phyloP scores from a whole-genome alignment of 2,329 filamentous ascomycete genomes.

The Cercospora janseana region DNA sequence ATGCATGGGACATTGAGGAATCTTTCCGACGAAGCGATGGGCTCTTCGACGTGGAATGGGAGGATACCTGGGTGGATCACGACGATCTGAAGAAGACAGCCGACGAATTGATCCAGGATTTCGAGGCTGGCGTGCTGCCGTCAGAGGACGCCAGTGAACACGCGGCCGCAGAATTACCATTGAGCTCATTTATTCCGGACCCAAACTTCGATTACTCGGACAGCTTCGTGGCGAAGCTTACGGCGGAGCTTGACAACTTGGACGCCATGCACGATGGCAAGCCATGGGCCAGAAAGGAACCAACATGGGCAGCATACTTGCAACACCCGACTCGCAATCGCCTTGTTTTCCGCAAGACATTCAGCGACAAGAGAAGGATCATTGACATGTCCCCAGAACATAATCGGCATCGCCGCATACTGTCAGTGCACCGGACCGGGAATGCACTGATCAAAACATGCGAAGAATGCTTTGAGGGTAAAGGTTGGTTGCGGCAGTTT shows the following conservation, averaged over 20 bases:
- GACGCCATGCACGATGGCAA: background rate
- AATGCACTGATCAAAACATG: background rate
- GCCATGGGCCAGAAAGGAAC: background rate
- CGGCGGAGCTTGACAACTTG: background rate
- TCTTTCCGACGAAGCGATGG: background rate
- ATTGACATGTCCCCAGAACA: background rate
- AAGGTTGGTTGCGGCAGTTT: background rate
- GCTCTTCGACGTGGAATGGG: background rate
- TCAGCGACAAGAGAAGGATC: background rate
- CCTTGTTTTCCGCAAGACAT: background rate
- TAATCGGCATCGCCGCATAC: background rate
- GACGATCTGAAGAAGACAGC: background rate
- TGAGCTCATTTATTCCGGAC: background rate
- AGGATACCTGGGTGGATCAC: background rate
- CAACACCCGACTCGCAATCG: background rate
- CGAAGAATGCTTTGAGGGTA: background rate
- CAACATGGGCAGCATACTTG: constrained; percentile 1
- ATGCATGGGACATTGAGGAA: background rate
- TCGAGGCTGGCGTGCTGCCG: background rate
- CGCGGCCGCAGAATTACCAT: background rate
- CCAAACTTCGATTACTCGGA: background rate
- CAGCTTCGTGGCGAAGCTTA: background rate
- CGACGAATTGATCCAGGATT: background rate
- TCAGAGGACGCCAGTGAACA: background rate
- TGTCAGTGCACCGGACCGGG: constrained; percentile 3